Conservation (phyloP, 495 filamentous ascomycete species). For the Xylaria cubensis region DNA sequence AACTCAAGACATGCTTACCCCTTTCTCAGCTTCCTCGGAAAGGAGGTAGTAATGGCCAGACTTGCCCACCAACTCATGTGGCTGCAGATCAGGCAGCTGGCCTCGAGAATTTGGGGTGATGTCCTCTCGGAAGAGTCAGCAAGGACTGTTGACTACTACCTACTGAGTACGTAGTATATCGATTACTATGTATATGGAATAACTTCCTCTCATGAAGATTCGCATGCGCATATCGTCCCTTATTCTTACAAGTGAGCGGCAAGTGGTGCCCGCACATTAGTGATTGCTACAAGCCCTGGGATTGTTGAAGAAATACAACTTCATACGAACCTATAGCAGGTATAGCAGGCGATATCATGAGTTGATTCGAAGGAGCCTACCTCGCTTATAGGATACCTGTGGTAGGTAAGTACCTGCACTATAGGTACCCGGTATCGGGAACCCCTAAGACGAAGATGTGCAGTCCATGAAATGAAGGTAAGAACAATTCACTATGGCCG, state of each 20-base stretch:
- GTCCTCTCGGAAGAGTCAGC: neutral
- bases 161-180: neutral
- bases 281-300: neutral
- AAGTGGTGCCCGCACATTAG: neutral
- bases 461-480: neutral
- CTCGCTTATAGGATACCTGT: no score
- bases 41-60: constrained; percentile 4
- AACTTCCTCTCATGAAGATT: neutral
- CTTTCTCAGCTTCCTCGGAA: constrained; percentile 8
- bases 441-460: neutral
- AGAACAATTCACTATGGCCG: neutral
- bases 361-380: neutral
- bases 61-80: neutral
- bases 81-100: neutral
- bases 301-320: neutral
- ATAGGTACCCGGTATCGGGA: neutral
- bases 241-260: neutral
- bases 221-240: no score
- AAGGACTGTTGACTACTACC: neutral
- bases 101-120: neutral
- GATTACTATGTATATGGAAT: constrained; percentile 1
- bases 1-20: constrained; percentile 4
- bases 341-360: neutral
- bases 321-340: neutral
- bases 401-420: neutral